phyloP scores from a whole-genome alignment of 108 stramenopile genomes.

The Craspedostauros australis region DNA sequence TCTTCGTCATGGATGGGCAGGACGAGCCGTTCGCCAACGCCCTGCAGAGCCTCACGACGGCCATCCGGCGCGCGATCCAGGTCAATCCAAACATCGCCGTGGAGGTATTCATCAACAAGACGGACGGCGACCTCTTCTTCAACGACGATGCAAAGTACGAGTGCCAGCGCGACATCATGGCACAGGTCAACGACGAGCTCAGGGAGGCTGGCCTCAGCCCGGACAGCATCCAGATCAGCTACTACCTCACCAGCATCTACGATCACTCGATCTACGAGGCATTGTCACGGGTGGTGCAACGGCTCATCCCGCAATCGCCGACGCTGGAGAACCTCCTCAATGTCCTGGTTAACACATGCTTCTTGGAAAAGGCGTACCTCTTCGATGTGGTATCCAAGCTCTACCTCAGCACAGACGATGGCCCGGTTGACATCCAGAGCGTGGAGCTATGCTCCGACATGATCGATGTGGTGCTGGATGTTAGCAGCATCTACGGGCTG shows the following conservation, averaged over 20 bases:
- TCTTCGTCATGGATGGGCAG: conserved; percentile 87
- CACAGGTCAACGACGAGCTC: conserved; percentile 81
- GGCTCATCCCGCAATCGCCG: conserved; percentile 90
- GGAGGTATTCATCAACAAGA: conserved; percentile 99
- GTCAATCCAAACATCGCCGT: conserved; percentile 86
- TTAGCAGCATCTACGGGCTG: conserved; percentile 96
- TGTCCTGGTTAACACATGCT: conserved; percentile 87
- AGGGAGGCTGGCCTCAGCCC: conserved; percentile 74
- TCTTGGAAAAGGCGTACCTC: conserved; percentile 96
- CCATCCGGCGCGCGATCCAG: conserved; percentile 72
- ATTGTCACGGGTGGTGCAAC: conserved; percentile 83
- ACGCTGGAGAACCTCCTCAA: conserved; percentile 93
- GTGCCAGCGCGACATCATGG: conserved; percentile 88
- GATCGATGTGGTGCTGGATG: conserved; percentile 99
- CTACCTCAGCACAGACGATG: conserved; percentile 95
- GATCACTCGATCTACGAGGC: conserved; percentile 99
- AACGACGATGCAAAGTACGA: conserved; percentile 97
- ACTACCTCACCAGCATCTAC: conserved; percentile 93
- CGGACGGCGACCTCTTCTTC: conserved; percentile 97
- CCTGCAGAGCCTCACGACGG: conserved; percentile 79
- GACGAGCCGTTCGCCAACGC: conserved; percentile 91
- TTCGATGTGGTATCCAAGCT: conserved; percentile 97
- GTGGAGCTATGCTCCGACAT: conserved; percentile 97
- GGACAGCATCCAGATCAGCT: conserved; percentile 78
- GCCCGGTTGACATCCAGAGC: conserved; percentile 94